Conservation (phyloP, 1,139 yeast genomes). For the Geotrichum europaeum region DNA sequence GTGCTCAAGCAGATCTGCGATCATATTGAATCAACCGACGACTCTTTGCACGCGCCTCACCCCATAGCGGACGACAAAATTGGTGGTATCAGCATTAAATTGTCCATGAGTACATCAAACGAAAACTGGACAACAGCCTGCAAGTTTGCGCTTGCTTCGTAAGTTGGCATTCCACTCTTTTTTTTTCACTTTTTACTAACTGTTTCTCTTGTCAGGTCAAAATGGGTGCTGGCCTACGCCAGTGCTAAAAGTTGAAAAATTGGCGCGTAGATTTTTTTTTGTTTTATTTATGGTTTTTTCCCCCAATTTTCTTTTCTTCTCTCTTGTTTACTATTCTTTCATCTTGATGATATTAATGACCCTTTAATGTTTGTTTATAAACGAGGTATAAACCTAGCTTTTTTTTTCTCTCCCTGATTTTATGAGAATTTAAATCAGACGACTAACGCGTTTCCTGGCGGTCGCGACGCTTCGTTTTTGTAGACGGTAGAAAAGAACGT, state of each 20-base stretch:
- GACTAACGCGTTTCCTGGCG: neutral
- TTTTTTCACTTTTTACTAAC: neutral
- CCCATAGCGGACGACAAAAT: slow-evolving; percentile 57
- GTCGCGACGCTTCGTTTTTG: neutral
- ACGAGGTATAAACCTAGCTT: slow-evolving; percentile 27
- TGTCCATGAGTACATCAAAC: slow-evolving; percentile 57
- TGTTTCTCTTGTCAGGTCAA: slow-evolving; percentile 22
- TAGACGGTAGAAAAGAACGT: slow-evolving; percentile 65
- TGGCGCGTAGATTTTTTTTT: neutral
- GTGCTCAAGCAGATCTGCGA: slow-evolving; percentile 53
- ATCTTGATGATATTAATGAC: neutral
- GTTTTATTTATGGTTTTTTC: neutral
- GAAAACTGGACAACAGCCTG: slow-evolving; percentile 91
- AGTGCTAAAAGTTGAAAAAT: slow-evolving; percentile 20
- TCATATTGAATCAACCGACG: slow-evolving; percentile 45
- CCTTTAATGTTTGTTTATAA: slow-evolving; percentile 37
- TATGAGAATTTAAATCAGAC: neutral
- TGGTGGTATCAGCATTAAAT: slow-evolving; percentile 69
- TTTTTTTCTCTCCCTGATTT: neutral
- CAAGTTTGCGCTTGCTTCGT: slow-evolving; percentile 66
- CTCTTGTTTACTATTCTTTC: neutral
- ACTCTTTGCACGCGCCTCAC: slow-evolving; percentile 68
- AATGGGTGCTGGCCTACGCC: slow-evolving; percentile 39
- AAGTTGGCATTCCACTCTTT: neutral
- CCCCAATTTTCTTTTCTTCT: neutral